A percentile compares a stretch with the other conserved stretches of the same genome.
Evolutionary conservation across 352 stramenopile genomes (phyloP).

Genomic region (Aphanomyces astaci): DNA sequence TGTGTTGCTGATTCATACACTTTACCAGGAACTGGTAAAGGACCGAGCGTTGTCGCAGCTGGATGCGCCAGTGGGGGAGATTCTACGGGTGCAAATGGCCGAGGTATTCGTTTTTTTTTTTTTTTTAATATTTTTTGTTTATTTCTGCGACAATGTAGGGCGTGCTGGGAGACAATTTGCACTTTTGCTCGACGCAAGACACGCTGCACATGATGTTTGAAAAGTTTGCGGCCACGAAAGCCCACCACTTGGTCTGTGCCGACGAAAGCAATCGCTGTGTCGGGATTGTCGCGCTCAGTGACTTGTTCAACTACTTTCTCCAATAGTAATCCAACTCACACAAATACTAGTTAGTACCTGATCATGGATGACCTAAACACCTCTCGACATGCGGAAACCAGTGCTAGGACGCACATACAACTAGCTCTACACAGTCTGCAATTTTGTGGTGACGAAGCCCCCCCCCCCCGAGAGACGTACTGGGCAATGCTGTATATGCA

Average conservation of each 20-base stretch:
- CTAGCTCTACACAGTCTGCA: no score
- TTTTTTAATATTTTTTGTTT: not conserved
- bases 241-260: slow-evolving; percentile 79
- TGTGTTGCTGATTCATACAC: not conserved
- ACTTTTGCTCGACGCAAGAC: slow-evolving; percentile 83
- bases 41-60: slow-evolving; percentile 82
- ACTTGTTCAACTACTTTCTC: slow-evolving; percentile 89
- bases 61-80: slow-evolving; percentile 82
- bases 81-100: slow-evolving; percentile 76
- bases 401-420: no score
- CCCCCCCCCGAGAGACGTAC: no score
- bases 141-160: slow-evolving; percentile 35
- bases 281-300: slow-evolving; percentile 77
- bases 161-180: slow-evolving; percentile 69
- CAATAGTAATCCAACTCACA: slow-evolving; percentile 60
- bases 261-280: slow-evolving; percentile 78
- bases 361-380: no score
- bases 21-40: slow-evolving; percentile 73
- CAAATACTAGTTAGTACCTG: no score
- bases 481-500: no score
- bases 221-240: slow-evolving; percentile 76
- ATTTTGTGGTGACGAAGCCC: no score
- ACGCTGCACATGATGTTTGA: slow-evolving; percentile 88
- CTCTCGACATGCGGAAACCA: no score
- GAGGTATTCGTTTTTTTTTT: slow-evolving; percentile 37